A percentile compares a stretch with the other conserved stretches of the same genome.
phyloP scores from a whole-genome alignment of 768 basidiomycete genomes.

The Boletus patriciae region DNA sequence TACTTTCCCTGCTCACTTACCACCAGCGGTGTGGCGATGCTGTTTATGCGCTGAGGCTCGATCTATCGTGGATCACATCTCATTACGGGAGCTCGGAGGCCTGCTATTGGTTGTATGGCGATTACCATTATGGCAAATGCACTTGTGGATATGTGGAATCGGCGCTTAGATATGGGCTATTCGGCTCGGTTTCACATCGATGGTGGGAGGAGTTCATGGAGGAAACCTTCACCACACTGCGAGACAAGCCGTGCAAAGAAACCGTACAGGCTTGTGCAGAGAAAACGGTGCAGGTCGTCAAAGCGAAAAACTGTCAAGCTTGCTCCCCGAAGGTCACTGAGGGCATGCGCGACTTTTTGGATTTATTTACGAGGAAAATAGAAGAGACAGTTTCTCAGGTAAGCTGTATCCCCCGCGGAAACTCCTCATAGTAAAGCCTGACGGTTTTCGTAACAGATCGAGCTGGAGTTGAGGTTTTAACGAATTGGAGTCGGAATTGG shows the following conservation, averaged over 20 bases:
- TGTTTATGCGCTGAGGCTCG: not conserved
- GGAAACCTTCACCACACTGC: not conserved
- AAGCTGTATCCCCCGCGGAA: not conserved
- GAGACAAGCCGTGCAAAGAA: not conserved
- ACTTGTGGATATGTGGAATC: no score
- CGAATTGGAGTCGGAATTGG: not conserved
- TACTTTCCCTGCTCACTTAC: not conserved
- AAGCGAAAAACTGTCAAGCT: not conserved
- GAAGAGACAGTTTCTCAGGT: conserved; percentile 12
- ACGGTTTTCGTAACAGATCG: conserved; percentile 4
- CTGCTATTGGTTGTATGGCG: not conserved
- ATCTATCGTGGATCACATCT: not conserved
- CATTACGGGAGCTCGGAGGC: not conserved
- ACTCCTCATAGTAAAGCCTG: not conserved
- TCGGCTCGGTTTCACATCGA: not conserved
- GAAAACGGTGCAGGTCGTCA: not conserved
- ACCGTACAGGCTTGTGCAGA: not conserved
- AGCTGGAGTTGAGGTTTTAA: conserved; percentile 3
- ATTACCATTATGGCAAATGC: no score
- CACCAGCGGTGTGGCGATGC: not conserved
- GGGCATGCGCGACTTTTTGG: not conserved
- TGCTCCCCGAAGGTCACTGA: not conserved
- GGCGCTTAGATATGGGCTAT: not conserved
- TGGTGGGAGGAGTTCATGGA: not conserved
- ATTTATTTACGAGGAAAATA: conserved; percentile 3